Conservation (phyloP, 1,284 basidiomycete species). For the Cystobasidium sp. region DNA sequence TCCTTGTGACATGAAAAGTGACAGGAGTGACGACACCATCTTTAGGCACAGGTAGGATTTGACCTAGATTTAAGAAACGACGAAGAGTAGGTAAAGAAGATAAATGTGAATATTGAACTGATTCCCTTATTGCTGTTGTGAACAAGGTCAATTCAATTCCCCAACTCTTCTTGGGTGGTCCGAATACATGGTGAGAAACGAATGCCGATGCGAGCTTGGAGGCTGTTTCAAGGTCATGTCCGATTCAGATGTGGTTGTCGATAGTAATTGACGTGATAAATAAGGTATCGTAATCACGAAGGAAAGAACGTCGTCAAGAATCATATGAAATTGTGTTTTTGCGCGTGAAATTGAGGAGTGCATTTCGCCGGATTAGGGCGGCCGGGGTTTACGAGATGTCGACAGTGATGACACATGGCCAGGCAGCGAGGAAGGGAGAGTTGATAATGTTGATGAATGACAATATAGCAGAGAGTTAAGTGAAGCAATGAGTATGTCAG, state of each 20-base stretch:
- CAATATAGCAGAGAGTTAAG: too few species aligned
- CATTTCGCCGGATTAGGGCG: too few species aligned
- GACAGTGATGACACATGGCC: too few species aligned
- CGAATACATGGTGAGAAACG: constrained; percentile 69
- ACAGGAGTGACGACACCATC: constrained; percentile 95
- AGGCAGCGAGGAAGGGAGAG: too few species aligned
- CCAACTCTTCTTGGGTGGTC: constrained; percentile 58
- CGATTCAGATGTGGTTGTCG: background rate
- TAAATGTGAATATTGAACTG: constrained; percentile 78
- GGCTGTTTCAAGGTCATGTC: constrained; percentile 24
- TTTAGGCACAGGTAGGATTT: constrained; percentile 76
- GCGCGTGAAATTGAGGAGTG: too few species aligned
- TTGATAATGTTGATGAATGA: too few species aligned
- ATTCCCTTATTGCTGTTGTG: constrained; percentile 81
- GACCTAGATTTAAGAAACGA: constrained; percentile 41
- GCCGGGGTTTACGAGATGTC: too few species aligned
- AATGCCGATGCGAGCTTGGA: constrained; percentile 61
- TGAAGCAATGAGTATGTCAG: too few species aligned
- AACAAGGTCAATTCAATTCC: constrained; percentile 57
- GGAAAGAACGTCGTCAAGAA: too few species aligned
- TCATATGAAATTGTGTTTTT: background rate
- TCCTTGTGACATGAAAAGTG: constrained; percentile 79
- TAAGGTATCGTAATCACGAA: too few species aligned
- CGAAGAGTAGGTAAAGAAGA: constrained; percentile 70
- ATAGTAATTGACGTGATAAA: background rate